These are phyloP conservation scores for Fusarium hainanense DNA, from an alignment of 2,329 filamentous ascomycete genomes.

Conservation along the genomic window DNA sequence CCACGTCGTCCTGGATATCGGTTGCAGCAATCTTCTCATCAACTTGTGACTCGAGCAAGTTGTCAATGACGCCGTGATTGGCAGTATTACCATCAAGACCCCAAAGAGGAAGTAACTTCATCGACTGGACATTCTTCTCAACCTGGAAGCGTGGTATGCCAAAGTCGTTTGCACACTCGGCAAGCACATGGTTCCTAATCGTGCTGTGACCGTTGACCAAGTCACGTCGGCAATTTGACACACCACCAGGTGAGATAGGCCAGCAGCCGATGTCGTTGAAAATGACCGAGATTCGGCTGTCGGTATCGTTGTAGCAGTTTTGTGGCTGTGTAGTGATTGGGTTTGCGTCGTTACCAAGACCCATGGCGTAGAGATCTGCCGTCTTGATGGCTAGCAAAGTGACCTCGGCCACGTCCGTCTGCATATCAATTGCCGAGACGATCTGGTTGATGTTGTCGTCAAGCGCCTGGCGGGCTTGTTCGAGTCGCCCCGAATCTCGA, in stretches of 20 bases:
- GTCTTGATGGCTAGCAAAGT: constrained; percentile 32
- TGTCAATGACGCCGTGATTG: constrained; percentile 34
- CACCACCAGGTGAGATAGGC: constrained; percentile 35
- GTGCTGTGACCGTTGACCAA: constrained; percentile 38
- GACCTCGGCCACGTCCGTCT: constrained; percentile 32
- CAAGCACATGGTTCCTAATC: constrained; percentile 36
- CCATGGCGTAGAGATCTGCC: constrained; percentile 36
- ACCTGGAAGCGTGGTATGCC: constrained; percentile 37
- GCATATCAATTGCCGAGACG: constrained; percentile 29
- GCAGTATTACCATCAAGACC: constrained; percentile 34
- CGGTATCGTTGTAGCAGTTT: constrained; percentile 30
- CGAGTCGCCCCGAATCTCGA: constrained; percentile 20
- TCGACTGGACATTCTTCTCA: constrained; percentile 37
- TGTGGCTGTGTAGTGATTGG: constrained; percentile 29
- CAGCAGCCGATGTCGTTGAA: constrained; percentile 39
- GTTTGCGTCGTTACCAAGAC: constrained; percentile 35
- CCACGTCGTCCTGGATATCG: constrained; percentile 18
- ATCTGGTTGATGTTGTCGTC: constrained; percentile 33
- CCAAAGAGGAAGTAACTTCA: constrained; percentile 37
- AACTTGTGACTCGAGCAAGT: constrained; percentile 31
- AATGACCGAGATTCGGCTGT: constrained; percentile 28
- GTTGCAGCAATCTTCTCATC: constrained; percentile 34
- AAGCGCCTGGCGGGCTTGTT: constrained; percentile 6
- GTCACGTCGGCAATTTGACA: constrained; percentile 37
- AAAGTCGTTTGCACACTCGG: constrained; percentile 36